Evolutionary conservation across 2,329 filamentous ascomycete genomes (phyloP).

Genomic region (Trichoderma pleuroti): DNA sequence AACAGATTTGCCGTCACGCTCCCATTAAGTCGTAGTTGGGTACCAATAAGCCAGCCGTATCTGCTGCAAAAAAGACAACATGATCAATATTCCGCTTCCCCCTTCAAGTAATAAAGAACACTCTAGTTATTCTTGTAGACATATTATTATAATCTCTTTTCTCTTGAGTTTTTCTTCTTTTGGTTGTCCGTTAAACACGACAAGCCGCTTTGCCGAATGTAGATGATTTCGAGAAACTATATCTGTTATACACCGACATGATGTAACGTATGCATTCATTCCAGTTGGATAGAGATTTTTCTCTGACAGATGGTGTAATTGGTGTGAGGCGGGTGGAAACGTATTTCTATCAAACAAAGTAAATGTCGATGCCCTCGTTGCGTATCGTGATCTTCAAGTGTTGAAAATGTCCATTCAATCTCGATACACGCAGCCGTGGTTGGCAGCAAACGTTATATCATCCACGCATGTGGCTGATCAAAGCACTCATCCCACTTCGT

Average conservation of each 20-base stretch:
- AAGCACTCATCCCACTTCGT: constrained; percentile 18
- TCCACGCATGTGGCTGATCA: constrained; percentile 14
- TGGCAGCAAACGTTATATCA: not conserved
- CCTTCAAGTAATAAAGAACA: not conserved
- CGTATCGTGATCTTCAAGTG: not conserved
- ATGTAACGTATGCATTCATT: no score
- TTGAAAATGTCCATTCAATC: not conserved
- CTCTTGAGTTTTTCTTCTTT: not conserved
- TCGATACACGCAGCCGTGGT: not conserved
- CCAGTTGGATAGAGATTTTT: no score
- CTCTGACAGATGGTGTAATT: no score
- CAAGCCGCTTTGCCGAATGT: not conserved
- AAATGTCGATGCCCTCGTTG: not conserved
- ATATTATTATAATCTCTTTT: not conserved
- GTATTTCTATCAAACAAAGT: not conserved
- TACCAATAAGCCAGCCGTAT: not conserved
- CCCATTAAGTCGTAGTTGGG: not conserved
- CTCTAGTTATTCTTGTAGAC: not conserved
- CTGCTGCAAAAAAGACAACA: not conserved
- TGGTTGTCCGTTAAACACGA: not conserved
- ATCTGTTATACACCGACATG: not conserved
- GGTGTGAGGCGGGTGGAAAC: not conserved
- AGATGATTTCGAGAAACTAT: not conserved
- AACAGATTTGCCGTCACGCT: not conserved
- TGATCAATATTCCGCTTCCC: not conserved